These are phyloP conservation scores for Gyrodon lividus DNA, from an alignment of 768 basidiomycete species.

Conservation along the genomic window DNA sequence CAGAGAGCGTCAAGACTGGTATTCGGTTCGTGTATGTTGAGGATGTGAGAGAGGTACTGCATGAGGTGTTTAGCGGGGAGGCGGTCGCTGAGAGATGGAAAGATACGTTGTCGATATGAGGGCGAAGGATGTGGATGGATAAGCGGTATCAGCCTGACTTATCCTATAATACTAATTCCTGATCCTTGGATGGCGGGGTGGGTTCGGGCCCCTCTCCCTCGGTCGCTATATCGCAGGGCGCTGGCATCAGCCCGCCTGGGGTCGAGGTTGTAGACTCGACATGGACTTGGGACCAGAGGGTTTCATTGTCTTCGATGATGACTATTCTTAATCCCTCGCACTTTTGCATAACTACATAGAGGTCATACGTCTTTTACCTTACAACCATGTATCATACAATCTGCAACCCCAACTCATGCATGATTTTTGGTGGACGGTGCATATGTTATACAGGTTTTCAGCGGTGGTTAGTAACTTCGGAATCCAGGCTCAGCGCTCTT, in stretches of 20 bases:
- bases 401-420: slow-evolving; percentile 8
- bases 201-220: no score
- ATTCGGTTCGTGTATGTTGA: slow-evolving; percentile 96
- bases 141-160: not conserved
- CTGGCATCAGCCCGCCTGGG: not conserved
- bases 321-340: not conserved
- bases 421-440: not conserved
- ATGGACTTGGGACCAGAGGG: not conserved
- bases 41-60: slow-evolving; percentile 84
- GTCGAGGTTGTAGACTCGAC: not conserved
- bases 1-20: slow-evolving; percentile 91
- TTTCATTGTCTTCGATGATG: not conserved
- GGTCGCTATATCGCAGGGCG: not conserved
- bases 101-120: slow-evolving; percentile 47
- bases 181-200: not conserved
- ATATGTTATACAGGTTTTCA: no score
- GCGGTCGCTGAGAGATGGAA: slow-evolving; percentile 62
- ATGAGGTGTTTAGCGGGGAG: slow-evolving; percentile 78
- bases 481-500: no score
- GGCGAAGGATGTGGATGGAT: not conserved
- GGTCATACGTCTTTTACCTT: not conserved
- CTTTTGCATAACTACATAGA: slow-evolving; percentile 12
- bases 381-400: slow-evolving; percentile 10
- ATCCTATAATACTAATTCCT: slow-evolving; percentile 1
- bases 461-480: no score